Evolutionary conservation across 164 flowering plant genomes (phyloP).

Genomic region (Santalum album): DNA sequence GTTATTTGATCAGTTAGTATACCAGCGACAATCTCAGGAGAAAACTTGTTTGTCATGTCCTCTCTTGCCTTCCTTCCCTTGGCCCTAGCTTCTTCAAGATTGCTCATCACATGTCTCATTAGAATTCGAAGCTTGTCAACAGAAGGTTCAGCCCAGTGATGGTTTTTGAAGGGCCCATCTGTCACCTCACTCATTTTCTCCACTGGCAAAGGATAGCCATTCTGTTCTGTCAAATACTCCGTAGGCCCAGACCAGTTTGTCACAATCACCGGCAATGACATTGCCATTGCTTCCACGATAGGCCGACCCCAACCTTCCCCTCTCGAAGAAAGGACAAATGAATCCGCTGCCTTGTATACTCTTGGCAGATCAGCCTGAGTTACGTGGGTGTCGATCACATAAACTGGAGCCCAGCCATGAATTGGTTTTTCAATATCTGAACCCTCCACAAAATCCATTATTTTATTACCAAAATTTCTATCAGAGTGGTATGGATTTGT

Average conservation of each 20-base stretch:
- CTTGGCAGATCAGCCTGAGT: slow-evolving; percentile 59
- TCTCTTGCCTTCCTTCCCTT: slow-evolving; percentile 52
- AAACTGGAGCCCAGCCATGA: slow-evolving; percentile 51
- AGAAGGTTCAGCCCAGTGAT: slow-evolving; percentile 81
- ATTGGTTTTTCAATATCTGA: slow-evolving; percentile 37
- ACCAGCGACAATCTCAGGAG: slow-evolving; percentile 60
- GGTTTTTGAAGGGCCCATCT: slow-evolving; percentile 73
- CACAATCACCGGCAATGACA: slow-evolving; percentile 62
- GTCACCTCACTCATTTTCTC: slow-evolving; percentile 53
- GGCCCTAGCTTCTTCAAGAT: slow-evolving; percentile 39
- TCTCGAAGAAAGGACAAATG: slow-evolving; percentile 71
- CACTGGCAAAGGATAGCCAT: slow-evolving; percentile 56
- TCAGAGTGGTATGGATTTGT: slow-evolving; percentile 64
- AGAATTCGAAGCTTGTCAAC: slow-evolving; percentile 30
- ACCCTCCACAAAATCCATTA: slow-evolving; percentile 40
- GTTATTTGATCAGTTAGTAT: slow-evolving; percentile 37
- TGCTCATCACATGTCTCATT: slow-evolving; percentile 53
- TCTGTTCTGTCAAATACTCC: slow-evolving; percentile 55
- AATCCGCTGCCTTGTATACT: slow-evolving; percentile 57
- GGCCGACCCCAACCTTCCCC: slow-evolving; percentile 89
- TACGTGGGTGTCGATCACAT: slow-evolving; percentile 52
- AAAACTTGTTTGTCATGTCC: slow-evolving; percentile 53
- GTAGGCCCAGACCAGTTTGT: slow-evolving; percentile 86
- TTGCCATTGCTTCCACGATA: slow-evolving; percentile 75
- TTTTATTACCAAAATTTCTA: slow-evolving; percentile 45